These are phyloP conservation scores for Xylariaceae sp. DNA, from an alignment of 2,329 filamentous ascomycete species.

Conservation along the genomic window DNA sequence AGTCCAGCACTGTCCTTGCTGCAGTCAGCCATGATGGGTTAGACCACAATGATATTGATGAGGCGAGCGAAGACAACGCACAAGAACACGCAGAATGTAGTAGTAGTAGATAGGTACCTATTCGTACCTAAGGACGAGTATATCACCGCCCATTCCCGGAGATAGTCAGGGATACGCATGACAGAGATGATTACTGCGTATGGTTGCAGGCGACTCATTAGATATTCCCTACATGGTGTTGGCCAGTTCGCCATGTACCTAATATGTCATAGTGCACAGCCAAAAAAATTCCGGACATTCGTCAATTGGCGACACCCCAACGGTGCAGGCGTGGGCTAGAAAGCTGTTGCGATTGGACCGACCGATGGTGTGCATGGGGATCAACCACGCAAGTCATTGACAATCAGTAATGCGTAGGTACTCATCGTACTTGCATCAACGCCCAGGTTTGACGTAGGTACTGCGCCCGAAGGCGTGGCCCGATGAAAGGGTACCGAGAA, in stretches of 20 bases:
- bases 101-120: too few species aligned
- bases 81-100: conserved; percentile 30
- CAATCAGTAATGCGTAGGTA: not conserved
- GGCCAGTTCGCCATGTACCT: not conserved
- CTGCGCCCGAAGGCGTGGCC: not conserved
- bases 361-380: not conserved
- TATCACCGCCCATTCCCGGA: conserved; percentile 49
- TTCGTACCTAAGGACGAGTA: conserved; percentile 21
- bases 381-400: not conserved
- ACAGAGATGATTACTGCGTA: conserved; percentile 56
- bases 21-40: conserved; percentile 21
- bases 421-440: not conserved
- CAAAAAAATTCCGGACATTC: conserved; percentile 10
- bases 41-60: not conserved
- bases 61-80: conserved; percentile 44
- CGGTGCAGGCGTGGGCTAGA: not conserved
- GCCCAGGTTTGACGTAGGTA: not conserved
- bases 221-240: not conserved
- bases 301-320: not conserved
- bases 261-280: conserved; percentile 8
- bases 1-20: conserved; percentile 16
- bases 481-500: not conserved
- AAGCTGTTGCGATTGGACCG: not conserved
- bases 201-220: not conserved
- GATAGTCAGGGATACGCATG: conserved; percentile 58